These are phyloP conservation scores for Lachnellula subtilissima DNA, from an alignment of 2,329 filamentous ascomycete genomes.

Conservation along the genomic window DNA sequence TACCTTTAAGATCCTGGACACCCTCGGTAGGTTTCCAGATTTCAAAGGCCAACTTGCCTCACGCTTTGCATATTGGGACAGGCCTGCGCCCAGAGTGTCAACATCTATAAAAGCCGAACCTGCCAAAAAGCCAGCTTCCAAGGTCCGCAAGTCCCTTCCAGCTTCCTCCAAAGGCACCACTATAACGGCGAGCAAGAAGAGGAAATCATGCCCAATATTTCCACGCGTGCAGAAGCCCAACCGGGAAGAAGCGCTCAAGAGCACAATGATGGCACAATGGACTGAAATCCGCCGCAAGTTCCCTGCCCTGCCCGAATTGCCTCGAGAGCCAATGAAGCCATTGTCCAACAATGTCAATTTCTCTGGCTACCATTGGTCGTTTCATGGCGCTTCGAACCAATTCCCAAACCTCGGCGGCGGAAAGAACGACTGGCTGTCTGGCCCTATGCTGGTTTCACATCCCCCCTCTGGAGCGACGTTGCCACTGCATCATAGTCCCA, in stretches of 20 bases:
- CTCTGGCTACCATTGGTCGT: constrained; percentile 6
- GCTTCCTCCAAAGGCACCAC: not conserved
- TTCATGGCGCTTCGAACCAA: constrained; percentile 11
- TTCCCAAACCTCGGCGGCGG: constrained; percentile 13
- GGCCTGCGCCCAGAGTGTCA: constrained; percentile 1
- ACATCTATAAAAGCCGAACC: constrained; percentile 2
- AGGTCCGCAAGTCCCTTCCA: constrained; percentile 5
- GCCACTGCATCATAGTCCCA: constrained; percentile 9
- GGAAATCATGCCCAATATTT: constrained; percentile 5
- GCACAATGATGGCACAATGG: not conserved
- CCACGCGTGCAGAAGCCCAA: not conserved
- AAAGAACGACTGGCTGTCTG: not conserved
- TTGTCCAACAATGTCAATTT: not conserved
- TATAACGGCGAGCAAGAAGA: constrained; percentile 3
- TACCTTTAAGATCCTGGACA: constrained; percentile 29
- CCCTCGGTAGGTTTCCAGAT: constrained; percentile 19
- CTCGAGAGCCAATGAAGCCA: not conserved
- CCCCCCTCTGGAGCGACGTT: constrained; percentile 13
- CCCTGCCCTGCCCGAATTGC: not conserved
- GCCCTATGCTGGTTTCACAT: constrained; percentile 7
- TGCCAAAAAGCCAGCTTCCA: constrained; percentile 1
- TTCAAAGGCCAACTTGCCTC: constrained; percentile 11
- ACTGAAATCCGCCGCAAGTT: not conserved
- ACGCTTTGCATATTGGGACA: constrained; percentile 17
- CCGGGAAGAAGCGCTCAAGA: not conserved